phyloP scores from a whole-genome alignment of 768 basidiomycete species.

The Boletales sp. region DNA sequence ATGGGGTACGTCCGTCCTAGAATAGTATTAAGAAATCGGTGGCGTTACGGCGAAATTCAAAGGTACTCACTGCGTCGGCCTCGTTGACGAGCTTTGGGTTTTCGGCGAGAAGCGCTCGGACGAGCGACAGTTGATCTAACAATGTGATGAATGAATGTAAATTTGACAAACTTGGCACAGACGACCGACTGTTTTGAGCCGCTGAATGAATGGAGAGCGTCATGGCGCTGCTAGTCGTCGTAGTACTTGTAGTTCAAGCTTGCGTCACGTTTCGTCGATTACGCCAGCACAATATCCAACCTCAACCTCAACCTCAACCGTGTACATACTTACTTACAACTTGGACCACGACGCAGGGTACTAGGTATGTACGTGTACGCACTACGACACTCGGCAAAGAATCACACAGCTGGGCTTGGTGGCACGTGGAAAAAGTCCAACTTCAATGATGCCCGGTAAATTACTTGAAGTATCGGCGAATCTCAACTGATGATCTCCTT shows the following conservation, averaged over 20 bases:
- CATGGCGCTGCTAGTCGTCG: conserved; percentile 26
- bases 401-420: no score
- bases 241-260: no score
- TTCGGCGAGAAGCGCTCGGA: conserved; percentile 61
- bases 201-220: conserved; percentile 55
- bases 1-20: conserved; percentile 74
- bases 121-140: conserved; percentile 66
- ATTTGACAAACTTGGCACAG: not conserved
- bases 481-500: not conserved
- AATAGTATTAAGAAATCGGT: not conserved
- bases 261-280: no score
- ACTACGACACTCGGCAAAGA: no score
- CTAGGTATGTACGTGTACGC: no score
- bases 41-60: not conserved
- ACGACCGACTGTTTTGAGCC: conserved; percentile 57
- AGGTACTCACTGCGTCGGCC: conserved; percentile 51
- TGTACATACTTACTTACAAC: no score
- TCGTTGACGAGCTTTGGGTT: conserved; percentile 60
- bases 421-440: no score
- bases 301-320: no score
- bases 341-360: no score
- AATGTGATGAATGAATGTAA: not conserved
- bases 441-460: no score
- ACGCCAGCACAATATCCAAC: no score
- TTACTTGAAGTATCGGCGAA: no score